Evolutionary conservation across 1,139 yeast species (phyloP), one percentile per base, ranked within the genome.

Genomic region (Sugiyamaella paludigena): DNA sequence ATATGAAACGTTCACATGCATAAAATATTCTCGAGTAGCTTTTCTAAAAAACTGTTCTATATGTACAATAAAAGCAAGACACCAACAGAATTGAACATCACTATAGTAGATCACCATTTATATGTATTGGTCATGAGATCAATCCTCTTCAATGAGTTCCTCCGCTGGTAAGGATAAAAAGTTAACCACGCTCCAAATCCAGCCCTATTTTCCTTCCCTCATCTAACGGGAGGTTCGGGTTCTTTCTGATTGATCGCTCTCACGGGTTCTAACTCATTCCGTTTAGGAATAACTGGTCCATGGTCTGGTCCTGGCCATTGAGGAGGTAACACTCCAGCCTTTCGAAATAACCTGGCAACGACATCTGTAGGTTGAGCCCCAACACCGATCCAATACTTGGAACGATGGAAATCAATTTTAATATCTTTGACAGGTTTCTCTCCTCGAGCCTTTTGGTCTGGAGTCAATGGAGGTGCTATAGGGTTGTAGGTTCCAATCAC

Each of bases 331-430:
- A 70, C 58, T 11, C 73, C 74, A 1, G 73, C 73, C 53, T 87
- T 87, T 63, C 83, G 84, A 66, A 92, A 79, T 53, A 92, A 71
- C 59, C 81, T 81, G 4, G 82, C 78, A 10, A 91, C 95, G 4
- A 94, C 75, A 39, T 86, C 91, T 31, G 94, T 83, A 4, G 96
- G 95, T 65, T 87, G 95, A 1, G 98, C 98, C n/a, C 99, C 99
- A 12, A 88, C 96, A 63, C 97, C 96, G 40, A 92, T 73, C 99
- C 99, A 92, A 70, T 92, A 94, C 68, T 88, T 88, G n/a, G 96
- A 81, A 58, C 97, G 80, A 57, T 83, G 82, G 64, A 92, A 88
- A 66, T 92, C 98, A 41, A 92, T 73, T 58, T 81, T 79, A 36
- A 92, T 79, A 59, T 89, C 89, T 66, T 92, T 92, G 48, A 78